Base-by-base conservation (phyloP, 1,284 basidiomycete species). In the Peniophora sp. region DNA sequence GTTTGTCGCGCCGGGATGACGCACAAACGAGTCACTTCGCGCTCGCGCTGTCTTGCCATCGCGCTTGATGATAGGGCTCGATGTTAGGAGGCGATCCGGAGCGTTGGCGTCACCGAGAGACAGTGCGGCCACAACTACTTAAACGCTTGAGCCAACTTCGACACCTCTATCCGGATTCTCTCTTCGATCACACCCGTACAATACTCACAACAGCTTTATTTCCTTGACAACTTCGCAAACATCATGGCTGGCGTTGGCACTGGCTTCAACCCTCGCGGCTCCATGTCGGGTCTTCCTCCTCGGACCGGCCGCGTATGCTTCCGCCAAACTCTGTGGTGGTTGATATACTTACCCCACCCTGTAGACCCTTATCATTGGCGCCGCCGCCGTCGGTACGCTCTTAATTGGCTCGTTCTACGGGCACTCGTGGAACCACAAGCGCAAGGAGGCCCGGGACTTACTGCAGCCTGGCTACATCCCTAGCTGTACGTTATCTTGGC, bases 321-420 rank as follows among this genome's bases (percentile, higher is more conserved):
- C n/a, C n/a, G n/a, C n/a, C n/a, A n/a, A n/a, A n/a, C n/a, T n/a
- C n/a, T n/a, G n/a, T n/a, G n/a, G n/a, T n/a, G n/a, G n/a, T n/a
- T n/a, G n/a, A n/a, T n/a, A n/a, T n/a, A n/a, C n/a, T n/a, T n/a
- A n/a, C n/a, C n/a, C n/a, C n/a, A n/a, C n/a, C n/a, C n/a, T n/a
- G n/a, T n/a, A 59, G 58, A 49, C 52, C 19, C 36, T 58, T 32
- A 32, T 57, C 14, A 49, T 52, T 9, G 54, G 55, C 20, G 52
- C 32, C 5, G 47, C 52, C 38, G 34, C 55, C 35, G 52, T 59
- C 48, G 52, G 50, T 19, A 35, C 50, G 1, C 45, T 52, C 9
- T 51, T 57, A 19, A 45, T 50, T 17, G 51, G 51, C 9, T 48
- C 53, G 16, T 59, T 52, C 48, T 34, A 39, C 27, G 53, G 52